Evolutionary conservation across 2,329 filamentous ascomycete species (phyloP).

Genomic region (Alternaria longipes): DNA sequence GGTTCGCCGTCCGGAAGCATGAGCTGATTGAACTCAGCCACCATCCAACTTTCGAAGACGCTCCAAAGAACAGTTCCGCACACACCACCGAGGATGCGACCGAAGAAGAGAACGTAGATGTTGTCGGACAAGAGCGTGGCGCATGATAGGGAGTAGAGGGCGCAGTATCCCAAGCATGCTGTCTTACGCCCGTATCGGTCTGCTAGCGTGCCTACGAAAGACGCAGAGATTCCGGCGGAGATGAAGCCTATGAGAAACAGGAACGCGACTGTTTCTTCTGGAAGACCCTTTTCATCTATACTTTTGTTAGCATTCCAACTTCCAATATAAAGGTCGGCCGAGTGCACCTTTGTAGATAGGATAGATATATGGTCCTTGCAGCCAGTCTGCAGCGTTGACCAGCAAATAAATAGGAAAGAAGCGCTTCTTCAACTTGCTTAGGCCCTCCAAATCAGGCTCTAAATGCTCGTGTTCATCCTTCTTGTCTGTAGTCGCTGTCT

Average conservation of each 20-base stretch:
- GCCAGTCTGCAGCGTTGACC: conserved; percentile 58
- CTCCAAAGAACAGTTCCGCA: conserved; percentile 67
- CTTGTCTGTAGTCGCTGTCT: conserved; percentile 27
- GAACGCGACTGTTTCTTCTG: conserved; percentile 56
- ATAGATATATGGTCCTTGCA: conserved; percentile 62
- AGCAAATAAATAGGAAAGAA: conserved; percentile 58
- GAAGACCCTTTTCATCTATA: conserved; percentile 56
- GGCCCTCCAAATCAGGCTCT: conserved; percentile 38
- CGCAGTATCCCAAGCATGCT: conserved; percentile 66
- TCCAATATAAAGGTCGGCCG: background rate
- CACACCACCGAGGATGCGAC: conserved; percentile 64
- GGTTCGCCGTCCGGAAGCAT: conserved; percentile 55
- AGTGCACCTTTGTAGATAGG: conserved; percentile 59
- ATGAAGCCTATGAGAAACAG: conserved; percentile 57
- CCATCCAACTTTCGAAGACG: conserved; percentile 70
- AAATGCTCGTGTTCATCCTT: conserved; percentile 35
- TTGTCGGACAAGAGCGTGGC: conserved; percentile 60
- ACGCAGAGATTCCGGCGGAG: conserved; percentile 59
- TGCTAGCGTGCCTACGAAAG: conserved; percentile 59
- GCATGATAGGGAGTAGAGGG: conserved; percentile 63
- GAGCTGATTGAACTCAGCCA: conserved; percentile 64
- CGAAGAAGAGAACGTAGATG: conserved; percentile 60
- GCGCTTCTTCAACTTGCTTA: conserved; percentile 51
- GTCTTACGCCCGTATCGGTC: conserved; percentile 62
- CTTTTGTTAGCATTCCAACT: conserved; percentile 10